These are phyloP conservation scores for Lasiodiplodia citricola DNA, from an alignment of 2,329 filamentous ascomycete genomes.

Conservation along the genomic window DNA sequence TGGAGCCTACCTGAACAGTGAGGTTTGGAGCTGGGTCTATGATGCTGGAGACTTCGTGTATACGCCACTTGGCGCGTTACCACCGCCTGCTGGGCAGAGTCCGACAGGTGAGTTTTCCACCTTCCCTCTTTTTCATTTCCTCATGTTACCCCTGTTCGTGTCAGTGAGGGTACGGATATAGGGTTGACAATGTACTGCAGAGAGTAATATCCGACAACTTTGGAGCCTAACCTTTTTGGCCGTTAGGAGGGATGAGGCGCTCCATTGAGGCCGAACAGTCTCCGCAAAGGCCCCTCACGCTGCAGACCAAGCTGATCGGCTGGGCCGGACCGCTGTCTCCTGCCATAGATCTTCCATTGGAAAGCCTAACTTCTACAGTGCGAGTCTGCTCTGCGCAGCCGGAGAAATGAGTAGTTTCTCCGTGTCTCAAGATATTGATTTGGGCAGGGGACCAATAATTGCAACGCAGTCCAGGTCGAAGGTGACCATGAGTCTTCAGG, in stretches of 20 bases:
- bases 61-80: slow-evolving; percentile 58
- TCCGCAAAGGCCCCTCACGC: neutral
- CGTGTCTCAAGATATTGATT: neutral
- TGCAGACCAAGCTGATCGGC: neutral
- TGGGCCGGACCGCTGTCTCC: neutral
- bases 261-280: neutral
- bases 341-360: neutral
- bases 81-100: slow-evolving; percentile 50
- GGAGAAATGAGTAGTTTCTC: neutral
- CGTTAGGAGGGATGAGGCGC: slow-evolving; percentile 49
- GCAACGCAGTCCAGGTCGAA: no score
- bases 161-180: neutral
- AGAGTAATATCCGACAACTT: slow-evolving; percentile 62
- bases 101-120: slow-evolving; percentile 25
- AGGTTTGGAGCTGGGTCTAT: slow-evolving; percentile 70
- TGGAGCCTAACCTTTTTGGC: slow-evolving; percentile 66
- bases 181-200: slow-evolving; percentile 32
- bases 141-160: neutral
- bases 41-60: slow-evolving; percentile 54
- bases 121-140: neutral
- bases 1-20: slow-evolving; percentile 55
- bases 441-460: neutral
- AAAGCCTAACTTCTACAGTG: neutral
- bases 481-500: neutral
- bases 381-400: neutral